Evolutionary conservation across 2,329 filamentous ascomycete species (phyloP).

Genomic region (Diaporthe humulicola): DNA sequence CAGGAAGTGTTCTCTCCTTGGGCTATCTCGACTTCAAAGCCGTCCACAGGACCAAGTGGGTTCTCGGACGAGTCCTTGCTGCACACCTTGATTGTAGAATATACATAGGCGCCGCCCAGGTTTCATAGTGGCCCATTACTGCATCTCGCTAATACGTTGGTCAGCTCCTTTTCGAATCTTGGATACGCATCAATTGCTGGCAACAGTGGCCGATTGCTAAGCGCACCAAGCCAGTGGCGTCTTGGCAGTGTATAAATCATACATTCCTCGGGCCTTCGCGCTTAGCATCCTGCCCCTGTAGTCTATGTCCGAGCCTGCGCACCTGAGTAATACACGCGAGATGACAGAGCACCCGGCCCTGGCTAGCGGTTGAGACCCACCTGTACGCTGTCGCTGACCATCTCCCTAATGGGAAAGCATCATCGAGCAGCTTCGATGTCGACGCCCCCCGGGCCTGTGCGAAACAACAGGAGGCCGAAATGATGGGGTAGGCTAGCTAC

Average conservation of each 20-base stretch:
- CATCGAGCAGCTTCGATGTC: conserved; percentile 1
- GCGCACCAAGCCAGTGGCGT: not conserved
- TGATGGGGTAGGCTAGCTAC: not conserved
- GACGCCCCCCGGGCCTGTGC: not conserved
- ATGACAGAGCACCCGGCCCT: not conserved
- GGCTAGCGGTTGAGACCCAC: not conserved
- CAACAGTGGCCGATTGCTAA: conserved; percentile 7
- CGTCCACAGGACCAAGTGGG: not conserved
- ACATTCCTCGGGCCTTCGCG: conserved; percentile 19
- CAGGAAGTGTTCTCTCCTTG: not conserved
- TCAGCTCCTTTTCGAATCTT: conserved; percentile 4
- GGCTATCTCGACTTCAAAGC: not conserved
- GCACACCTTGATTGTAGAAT: no score
- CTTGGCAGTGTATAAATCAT: not conserved
- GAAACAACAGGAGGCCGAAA: not conserved
- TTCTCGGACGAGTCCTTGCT: not conserved
- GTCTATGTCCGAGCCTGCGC: not conserved
- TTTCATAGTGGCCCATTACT: not conserved
- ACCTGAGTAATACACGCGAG: not conserved
- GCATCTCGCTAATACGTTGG: not conserved
- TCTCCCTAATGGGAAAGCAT: not conserved
- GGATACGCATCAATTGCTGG: not conserved
- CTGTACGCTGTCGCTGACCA: not conserved
- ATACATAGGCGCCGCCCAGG: not conserved
- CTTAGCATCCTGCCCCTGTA: not conserved